These are phyloP conservation scores for Aspergillus novoparasiticus DNA, from an alignment of 2,329 filamentous ascomycete species.

Conservation along the genomic window DNA sequence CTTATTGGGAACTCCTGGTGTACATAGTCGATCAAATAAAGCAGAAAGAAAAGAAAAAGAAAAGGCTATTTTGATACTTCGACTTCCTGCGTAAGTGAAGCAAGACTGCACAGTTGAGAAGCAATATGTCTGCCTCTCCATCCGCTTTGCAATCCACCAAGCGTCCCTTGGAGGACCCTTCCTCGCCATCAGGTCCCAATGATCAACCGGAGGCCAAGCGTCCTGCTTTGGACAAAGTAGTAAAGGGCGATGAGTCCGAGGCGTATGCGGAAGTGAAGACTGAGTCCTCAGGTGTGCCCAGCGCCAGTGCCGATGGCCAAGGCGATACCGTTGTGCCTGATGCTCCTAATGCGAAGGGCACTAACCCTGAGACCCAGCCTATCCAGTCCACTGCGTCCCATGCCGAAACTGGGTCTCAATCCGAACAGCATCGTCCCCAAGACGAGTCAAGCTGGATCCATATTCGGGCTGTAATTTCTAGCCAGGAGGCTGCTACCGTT, in stretches of 20 bases:
- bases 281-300: slow-evolving; percentile 22
- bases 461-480: slow-evolving; percentile 94
- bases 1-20: slow-evolving; percentile 89
- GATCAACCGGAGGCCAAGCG: slow-evolving; percentile 98
- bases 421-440: slow-evolving; percentile 57
- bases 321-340: slow-evolving; percentile 71
- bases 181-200: slow-evolving; percentile 84
- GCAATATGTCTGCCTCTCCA: slow-evolving; percentile 71
- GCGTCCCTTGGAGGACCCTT: slow-evolving; percentile 94
- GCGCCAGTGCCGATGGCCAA: slow-evolving; percentile 45
- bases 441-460: slow-evolving; percentile 98
- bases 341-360: slow-evolving; percentile 58
- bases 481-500: slow-evolving; percentile 93
- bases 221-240: slow-evolving; percentile 89
- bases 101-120: slow-evolving; percentile 30
- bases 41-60: slow-evolving; percentile 56
- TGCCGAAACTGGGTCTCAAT: slow-evolving; percentile 51
- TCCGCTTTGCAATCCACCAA: slow-evolving; percentile 62
- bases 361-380: slow-evolving; percentile 57
- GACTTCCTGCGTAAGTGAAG: slow-evolving; percentile 49
- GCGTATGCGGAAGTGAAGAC: slow-evolving; percentile 32
- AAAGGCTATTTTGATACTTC: slow-evolving; percentile 47
- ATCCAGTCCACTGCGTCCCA: slow-evolving; percentile 60
- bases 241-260: slow-evolving; percentile 61
- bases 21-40: slow-evolving; percentile 65